phyloP scores from a whole-genome alignment of 148 eudicot species.

The Rhododendron henanense region DNA sequence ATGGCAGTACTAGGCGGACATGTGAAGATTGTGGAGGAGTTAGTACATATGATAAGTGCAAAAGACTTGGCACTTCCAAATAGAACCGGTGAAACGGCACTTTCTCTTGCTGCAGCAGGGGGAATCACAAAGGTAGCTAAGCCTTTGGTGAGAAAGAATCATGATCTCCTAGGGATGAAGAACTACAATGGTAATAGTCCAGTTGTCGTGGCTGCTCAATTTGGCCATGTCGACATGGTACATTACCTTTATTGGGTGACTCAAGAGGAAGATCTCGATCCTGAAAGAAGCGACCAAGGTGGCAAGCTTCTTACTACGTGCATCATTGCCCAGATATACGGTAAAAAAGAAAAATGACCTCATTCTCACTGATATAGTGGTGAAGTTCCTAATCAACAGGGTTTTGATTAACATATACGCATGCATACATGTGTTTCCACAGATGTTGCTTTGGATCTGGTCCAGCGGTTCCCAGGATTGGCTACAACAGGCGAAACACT shows the following conservation, averaged over 20 bases:
- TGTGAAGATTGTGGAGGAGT: neutral
- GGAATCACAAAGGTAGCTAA: neutral
- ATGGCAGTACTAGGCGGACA: neutral
- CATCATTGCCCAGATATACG: conserved; percentile 3
- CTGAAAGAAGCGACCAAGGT: conserved; percentile 1
- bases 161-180: neutral
- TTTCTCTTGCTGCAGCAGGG: conserved; percentile 4
- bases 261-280: neutral
- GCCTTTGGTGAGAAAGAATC: conserved; percentile 5
- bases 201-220: conserved; percentile 8
- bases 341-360: neutral
- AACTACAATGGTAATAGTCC: neutral
- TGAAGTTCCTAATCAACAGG: neutral
- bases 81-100: neutral
- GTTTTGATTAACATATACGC: neutral
- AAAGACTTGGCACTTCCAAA: neutral
- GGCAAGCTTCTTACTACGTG: neutral
- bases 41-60: neutral
- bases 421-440: too few species aligned
- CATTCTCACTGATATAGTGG: neutral
- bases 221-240: conserved; percentile 1
- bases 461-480: neutral
- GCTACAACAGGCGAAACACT: neutral
- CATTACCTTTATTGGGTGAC: neutral
- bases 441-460: conserved; percentile 10